These are phyloP conservation scores for Curvularia lunata DNA, from an alignment of 2,329 filamentous ascomycete genomes.

Conservation along the genomic window DNA sequence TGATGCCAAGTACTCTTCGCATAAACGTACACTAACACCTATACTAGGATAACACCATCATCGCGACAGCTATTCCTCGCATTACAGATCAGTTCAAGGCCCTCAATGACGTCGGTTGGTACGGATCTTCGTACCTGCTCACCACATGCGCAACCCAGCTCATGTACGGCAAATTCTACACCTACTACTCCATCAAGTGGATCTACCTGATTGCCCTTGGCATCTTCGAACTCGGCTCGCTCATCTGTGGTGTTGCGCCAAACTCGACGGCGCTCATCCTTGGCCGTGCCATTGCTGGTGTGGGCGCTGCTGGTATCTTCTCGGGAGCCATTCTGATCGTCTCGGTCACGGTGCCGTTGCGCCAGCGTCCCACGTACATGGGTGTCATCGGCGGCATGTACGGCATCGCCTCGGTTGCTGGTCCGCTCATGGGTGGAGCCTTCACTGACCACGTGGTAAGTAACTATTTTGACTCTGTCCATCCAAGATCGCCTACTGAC, in stretches of 20 bases:
- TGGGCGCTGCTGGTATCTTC: conserved; percentile 60
- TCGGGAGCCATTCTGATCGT: conserved; percentile 58
- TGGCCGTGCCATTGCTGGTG: conserved; percentile 58
- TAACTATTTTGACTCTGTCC: neutral
- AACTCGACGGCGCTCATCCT: conserved; percentile 59
- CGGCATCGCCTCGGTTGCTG: conserved; percentile 56
- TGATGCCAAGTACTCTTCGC: neutral
- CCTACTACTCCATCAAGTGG: conserved; percentile 57
- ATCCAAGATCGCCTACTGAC: neutral
- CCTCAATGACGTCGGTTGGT: conserved; percentile 56
- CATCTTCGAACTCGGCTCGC: conserved; percentile 61
- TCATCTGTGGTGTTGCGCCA: conserved; percentile 59
- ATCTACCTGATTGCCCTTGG: conserved; percentile 53
- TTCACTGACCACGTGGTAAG: conserved; percentile 51
- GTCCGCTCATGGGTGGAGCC: conserved; percentile 56
- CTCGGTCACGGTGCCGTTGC: conserved; percentile 53
- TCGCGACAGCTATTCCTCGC: conserved; percentile 56
- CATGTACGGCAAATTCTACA: conserved; percentile 54
- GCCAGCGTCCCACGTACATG: conserved; percentile 57
- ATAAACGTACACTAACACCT: conserved; percentile 3
- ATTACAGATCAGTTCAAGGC: conserved; percentile 58
- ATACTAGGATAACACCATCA: conserved; percentile 55
- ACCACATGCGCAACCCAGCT: conserved; percentile 52
- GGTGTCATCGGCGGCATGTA: conserved; percentile 59
- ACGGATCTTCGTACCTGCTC: conserved; percentile 52